A percentile compares a stretch with the other conserved stretches of the same genome.
These are phyloP conservation scores for Teratosphaeria pseudoeucalypti DNA, from an alignment of 2,329 filamentous ascomycete species.

Conservation along the genomic window DNA sequence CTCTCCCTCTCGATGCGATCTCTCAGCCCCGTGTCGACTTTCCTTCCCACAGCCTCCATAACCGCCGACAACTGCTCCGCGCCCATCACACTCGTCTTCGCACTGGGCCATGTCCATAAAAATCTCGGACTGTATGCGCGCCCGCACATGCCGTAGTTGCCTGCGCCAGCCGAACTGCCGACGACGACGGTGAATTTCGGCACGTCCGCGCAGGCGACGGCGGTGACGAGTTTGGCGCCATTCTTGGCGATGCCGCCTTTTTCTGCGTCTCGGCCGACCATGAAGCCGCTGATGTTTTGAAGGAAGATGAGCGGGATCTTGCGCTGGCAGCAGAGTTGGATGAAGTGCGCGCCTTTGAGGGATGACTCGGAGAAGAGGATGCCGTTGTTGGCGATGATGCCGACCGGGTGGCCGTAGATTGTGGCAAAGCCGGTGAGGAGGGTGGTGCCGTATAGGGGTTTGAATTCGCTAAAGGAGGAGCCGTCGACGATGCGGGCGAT, in stretches of 20 bases:
- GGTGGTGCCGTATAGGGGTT: conserved; percentile 77
- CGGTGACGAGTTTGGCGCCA: conserved; percentile 90
- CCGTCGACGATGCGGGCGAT: conserved; percentile 90
- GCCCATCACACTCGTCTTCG: conserved; percentile 94
- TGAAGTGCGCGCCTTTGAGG: conserved; percentile 92
- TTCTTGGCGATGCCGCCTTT: conserved; percentile 95
- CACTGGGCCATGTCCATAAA: conserved; percentile 95
- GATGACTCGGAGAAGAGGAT: conserved; percentile 85
- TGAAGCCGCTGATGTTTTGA: conserved; percentile 96
- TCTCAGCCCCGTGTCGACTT: conserved; percentile 68
- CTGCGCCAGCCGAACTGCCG: conserved; percentile 84
- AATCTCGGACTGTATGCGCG: conserved; percentile 85
- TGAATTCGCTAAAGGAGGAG: conserved; percentile 86
- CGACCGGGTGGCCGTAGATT: conserved; percentile 83
- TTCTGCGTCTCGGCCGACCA: conserved; percentile 90
- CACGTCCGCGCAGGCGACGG: conserved; percentile 85
- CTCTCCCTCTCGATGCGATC: conserved; percentile 82
- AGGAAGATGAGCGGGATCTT: conserved; percentile 85
- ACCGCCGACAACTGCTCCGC: conserved; percentile 82
- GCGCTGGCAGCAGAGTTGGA: conserved; percentile 85
- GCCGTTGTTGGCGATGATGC: conserved; percentile 91
- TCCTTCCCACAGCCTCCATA: conserved; percentile 88
- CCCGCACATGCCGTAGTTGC: conserved; percentile 97
- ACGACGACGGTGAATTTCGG: conserved; percentile 96
- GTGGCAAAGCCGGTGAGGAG: conserved; percentile 78